Evolutionary conservation across 2,329 filamentous ascomycete species (phyloP).

Genomic region (Fusarium tanahbumbuense): DNA sequence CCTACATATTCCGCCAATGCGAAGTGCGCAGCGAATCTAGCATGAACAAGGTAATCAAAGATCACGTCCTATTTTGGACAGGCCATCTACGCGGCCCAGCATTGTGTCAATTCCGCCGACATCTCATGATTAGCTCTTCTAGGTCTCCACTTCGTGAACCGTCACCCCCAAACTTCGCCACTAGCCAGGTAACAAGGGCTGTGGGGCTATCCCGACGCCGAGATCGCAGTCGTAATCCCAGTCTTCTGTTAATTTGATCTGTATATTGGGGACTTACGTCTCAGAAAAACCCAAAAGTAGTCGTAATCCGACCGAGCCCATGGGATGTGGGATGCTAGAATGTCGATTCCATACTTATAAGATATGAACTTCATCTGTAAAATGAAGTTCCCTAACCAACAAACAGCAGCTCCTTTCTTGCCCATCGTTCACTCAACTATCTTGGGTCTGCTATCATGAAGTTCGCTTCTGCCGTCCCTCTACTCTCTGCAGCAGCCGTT

Average conservation of each 20-base stretch:
- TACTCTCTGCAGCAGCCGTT: neutral
- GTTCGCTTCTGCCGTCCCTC: neutral
- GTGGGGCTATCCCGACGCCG: neutral
- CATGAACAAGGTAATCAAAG: neutral
- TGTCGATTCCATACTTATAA: neutral
- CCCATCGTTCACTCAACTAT: neutral
- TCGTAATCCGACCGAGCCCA: neutral
- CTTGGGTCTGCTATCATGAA: neutral
- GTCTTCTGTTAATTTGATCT: too few relatives aligned
- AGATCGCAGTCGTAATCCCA: neutral
- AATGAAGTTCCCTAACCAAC: neutral
- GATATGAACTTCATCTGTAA: neutral
- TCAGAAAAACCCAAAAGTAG: too few relatives aligned
- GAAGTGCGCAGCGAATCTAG: slow-evolving; percentile 3
- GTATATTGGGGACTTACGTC: too few relatives aligned
- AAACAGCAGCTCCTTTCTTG: neutral
- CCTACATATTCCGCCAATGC: slow-evolving; percentile 9
- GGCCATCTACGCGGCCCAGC: neutral
- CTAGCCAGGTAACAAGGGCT: neutral
- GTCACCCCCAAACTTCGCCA: neutral
- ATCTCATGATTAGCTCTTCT: neutral
- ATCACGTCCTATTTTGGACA: neutral
- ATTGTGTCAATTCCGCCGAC: neutral
- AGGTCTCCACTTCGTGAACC: neutral
- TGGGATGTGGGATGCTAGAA: neutral